Base-by-base conservation (phyloP, 2,329 filamentous ascomycete species). In the Aspergillus sp. region DNA sequence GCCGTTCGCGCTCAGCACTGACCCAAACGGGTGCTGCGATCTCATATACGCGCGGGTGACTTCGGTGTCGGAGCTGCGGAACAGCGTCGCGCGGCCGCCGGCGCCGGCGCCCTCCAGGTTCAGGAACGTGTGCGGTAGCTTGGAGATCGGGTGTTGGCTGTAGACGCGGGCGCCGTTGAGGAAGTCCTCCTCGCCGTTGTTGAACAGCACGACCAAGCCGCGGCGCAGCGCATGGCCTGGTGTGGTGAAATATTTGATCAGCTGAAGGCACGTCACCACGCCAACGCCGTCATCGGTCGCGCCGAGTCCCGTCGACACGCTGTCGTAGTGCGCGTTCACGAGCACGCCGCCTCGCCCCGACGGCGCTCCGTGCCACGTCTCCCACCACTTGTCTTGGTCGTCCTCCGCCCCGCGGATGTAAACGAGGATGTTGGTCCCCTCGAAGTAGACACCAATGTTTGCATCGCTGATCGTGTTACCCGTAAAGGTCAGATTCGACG, bases 101-200 rank as follows among this genome's bases (percentile, higher is more conserved):
- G 93, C 93, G 46, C 93, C 94, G 38, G 93, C 93, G 11, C 94
- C 94, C 72, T 99, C 94, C 14, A 99, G 82, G 62, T 99, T 99
- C 59, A 97, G 77, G 66, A 99, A 97, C 0, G 90, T 90, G 65
- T 92, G 88, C 9, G 90, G 82, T 51, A 95, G 88, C 48, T 83
- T 84, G 10, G 90, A 84, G 57, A 96, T 79, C 0, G 91, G 89
- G 67, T 92, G 90, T 60, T 90, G 85, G 24, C 88, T 86, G 65
- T 95, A 96, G 5, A 88, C 91, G 54, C 84, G 83, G 6, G 93
- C 91, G 1, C 94, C 94, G 59, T 95, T 89, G 10, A 97, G 77
- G 33, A 86, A 94, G 64, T 97, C 93, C 68, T 99, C 94, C 67
- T 99, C 94, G 33, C 89, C 93, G 65, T 97, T 96, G 78, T 99